A percentile compares a stretch with the other conserved stretches of the same genome.
Evolutionary conservation across 805 yeast species (phyloP).

Genomic region (Lipomyces mesembrius): DNA sequence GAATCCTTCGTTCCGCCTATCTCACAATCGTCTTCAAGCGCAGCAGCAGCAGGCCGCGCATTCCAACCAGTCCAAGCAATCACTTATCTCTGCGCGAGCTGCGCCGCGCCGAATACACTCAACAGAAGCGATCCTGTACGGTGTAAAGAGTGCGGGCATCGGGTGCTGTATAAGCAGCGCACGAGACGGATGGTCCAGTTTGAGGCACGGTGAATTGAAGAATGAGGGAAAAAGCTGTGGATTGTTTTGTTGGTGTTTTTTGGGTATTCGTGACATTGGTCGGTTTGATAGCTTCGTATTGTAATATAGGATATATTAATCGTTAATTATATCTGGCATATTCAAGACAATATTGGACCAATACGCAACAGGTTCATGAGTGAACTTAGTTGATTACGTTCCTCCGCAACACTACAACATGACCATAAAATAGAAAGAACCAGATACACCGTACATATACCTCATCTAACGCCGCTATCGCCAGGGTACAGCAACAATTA

Average conservation of each 20-base stretch:
- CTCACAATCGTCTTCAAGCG: conserved; percentile 59
- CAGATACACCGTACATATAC: not conserved
- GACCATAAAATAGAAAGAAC: not conserved
- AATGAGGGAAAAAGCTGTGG: not conserved
- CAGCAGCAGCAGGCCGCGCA: conserved; percentile 81
- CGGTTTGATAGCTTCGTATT: not conserved
- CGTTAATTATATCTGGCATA: not conserved
- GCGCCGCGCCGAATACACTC: conserved; percentile 85
- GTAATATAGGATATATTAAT: not conserved
- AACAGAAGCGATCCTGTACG: conserved; percentile 95
- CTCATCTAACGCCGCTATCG: not conserved
- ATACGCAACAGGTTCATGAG: not conserved
- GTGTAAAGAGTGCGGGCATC: conserved; percentile 98
- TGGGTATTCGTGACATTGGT: not conserved
- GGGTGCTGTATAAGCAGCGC: conserved; percentile 95
- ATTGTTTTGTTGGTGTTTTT: not conserved
- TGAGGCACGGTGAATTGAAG: conserved; percentile 65
- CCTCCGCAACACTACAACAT: not conserved
- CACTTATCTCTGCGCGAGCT: conserved; percentile 93
- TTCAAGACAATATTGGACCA: not conserved
- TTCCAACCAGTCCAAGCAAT: conserved; percentile 78
- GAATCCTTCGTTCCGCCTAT: conserved; percentile 88
- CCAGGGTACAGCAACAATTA: not conserved
- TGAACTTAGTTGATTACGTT: not conserved
- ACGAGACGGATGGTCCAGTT: conserved; percentile 93